Evolutionary conservation across 1,139 yeast species (phyloP).

Genomic region (Saccharomyces hybrid): DNA sequence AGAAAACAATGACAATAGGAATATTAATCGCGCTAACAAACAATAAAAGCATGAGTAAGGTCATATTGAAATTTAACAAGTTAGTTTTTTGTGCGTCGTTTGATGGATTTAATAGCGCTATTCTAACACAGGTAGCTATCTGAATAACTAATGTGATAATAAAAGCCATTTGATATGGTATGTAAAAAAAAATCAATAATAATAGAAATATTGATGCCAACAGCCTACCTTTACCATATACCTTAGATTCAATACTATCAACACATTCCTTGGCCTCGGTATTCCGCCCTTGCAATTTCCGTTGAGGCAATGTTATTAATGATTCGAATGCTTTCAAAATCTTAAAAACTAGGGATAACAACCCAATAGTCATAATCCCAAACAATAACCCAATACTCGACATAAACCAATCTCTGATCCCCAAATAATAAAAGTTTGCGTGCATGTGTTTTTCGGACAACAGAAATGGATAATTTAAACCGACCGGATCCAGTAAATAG

Average conservation of each 20-base stretch:
- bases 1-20: slow-evolving; percentile 61
- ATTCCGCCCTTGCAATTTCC: background rate
- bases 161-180: slow-evolving; percentile 77
- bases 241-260: background rate
- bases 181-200: slow-evolving; percentile 44
- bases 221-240: slow-evolving; percentile 27
- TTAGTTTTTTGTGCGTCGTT: slow-evolving; percentile 11
- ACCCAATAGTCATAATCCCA: slow-evolving; percentile 43
- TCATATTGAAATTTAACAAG: slow-evolving; percentile 44
- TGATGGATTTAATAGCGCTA: slow-evolving; percentile 5
- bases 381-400: slow-evolving; percentile 56
- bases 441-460: slow-evolving; percentile 22
- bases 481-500: slow-evolving; percentile 51
- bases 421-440: slow-evolving; percentile 48
- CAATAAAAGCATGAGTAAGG: slow-evolving; percentile 50
- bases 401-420: slow-evolving; percentile 51
- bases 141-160: slow-evolving; percentile 52
- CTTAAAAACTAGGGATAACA: slow-evolving; percentile 31
- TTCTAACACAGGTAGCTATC: slow-evolving; percentile 38
- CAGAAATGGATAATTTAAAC: slow-evolving; percentile 32
- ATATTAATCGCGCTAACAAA: slow-evolving; percentile 64
- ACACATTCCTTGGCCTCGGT: background rate
- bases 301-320: background rate
- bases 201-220: slow-evolving; percentile 36
- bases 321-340: slow-evolving; percentile 12